These are phyloP conservation scores for Daldinia grandis DNA, from an alignment of 495 filamentous ascomycete species.

Conservation along the genomic window DNA sequence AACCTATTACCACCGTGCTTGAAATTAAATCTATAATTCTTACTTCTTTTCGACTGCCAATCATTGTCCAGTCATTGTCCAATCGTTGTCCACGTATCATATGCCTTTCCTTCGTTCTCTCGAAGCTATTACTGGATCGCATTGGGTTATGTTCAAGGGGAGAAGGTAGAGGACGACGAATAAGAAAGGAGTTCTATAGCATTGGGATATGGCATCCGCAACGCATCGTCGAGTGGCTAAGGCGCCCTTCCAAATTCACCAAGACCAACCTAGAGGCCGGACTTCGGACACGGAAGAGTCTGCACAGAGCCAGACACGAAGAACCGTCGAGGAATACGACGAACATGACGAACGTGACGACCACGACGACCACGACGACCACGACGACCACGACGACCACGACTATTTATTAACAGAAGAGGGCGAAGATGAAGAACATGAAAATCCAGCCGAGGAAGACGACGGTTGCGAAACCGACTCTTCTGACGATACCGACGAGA, in stretches of 20 bases:
- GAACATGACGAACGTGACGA: conserved; percentile 34
- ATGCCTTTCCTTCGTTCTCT: not conserved
- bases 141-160: conserved; percentile 4
- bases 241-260: conserved; percentile 53
- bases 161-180: not conserved
- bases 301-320: conserved; percentile 32
- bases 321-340: conserved; percentile 34
- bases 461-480: conserved; percentile 52
- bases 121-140: not conserved
- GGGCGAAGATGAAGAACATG: conserved; percentile 45
- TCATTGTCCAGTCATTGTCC: not conserved
- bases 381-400: conserved; percentile 34
- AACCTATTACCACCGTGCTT: not conserved
- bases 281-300: conserved; percentile 37
- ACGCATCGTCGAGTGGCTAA: conserved; percentile 35
- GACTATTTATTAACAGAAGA: conserved; percentile 41
- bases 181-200: not conserved
- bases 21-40: not conserved
- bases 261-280: conserved; percentile 41
- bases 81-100: not conserved
- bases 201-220: conserved; percentile 14
- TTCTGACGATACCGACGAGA: conserved; percentile 66
- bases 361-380: conserved; percentile 31
- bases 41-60: not conserved
- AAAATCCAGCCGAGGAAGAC: conserved; percentile 57